These are phyloP conservation scores for Wickerhamomyces hampshirensis DNA, from an alignment of 805 yeast genomes.

Conservation along the genomic window DNA sequence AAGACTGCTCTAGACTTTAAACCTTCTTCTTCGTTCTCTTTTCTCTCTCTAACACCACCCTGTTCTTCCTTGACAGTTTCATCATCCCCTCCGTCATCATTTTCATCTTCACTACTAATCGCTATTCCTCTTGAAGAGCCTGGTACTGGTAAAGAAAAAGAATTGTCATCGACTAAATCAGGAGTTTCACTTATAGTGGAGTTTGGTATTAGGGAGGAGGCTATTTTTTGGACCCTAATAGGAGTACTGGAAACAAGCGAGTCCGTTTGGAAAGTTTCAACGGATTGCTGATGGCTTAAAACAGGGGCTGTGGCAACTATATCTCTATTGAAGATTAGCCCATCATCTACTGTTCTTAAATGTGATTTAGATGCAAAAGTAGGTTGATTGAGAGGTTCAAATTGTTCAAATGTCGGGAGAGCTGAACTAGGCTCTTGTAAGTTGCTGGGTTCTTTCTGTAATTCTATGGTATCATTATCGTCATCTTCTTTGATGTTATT, in stretches of 20 bases:
- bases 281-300: conserved; percentile 16
- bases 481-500: conserved; percentile 5
- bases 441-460: background rate
- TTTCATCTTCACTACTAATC: conserved; percentile 8
- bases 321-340: conserved; percentile 12
- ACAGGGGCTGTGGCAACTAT: conserved; percentile 10
- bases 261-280: conserved; percentile 10
- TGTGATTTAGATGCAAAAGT: conserved; percentile 1
- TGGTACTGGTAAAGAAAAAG: conserved; percentile 46
- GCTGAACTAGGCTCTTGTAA: background rate
- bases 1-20: too few relatives aligned
- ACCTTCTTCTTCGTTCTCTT: too few relatives aligned
- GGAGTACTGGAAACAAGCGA: conserved; percentile 19
- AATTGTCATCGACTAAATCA: conserved; percentile 36
- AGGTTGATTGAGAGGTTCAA: background rate
- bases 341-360: conserved; percentile 5
- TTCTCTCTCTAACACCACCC: too few relatives aligned
- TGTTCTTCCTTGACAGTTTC: background rate
- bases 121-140: conserved; percentile 16
- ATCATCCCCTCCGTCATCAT: conserved; percentile 9
- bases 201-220: conserved; percentile 2
- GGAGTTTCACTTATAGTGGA: background rate
- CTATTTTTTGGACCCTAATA: conserved; percentile 4
- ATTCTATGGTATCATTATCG: conserved; percentile 2
- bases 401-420: background rate